Evolutionary conservation across 139 green algal species (phyloP), one percentile per base, ranked within the genome.

Genomic region (Helicosporidium sp.): DNA sequence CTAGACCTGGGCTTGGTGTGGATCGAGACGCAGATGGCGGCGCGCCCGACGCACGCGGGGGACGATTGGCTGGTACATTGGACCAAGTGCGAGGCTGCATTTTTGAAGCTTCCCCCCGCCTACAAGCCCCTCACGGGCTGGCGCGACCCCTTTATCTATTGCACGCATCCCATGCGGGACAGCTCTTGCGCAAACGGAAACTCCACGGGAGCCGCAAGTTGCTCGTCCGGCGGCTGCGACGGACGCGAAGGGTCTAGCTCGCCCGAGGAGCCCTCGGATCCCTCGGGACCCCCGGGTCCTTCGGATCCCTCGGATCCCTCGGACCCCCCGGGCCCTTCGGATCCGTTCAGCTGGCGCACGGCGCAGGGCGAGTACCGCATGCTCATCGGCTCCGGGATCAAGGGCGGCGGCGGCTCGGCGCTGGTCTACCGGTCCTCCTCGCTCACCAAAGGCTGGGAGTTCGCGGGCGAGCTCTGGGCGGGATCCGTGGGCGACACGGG

Each of bases 101-200:
- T 83, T 28, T 40, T 92, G 10, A 29, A 52, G 3, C 55, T 82
- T 43, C 79, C 81, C 2, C 81, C 81, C 0, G 41, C 72, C 3
- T 51, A 61, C 43, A 51, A 77, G 49, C 39, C 57, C 25, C 54
- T 90, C 3, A 72, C 69, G 1, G 81, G 81, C 17, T 92, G 81
- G 81, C 68, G 81, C 0, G 81, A 92, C 55, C 81, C 81, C 0
- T 90, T 80, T 15, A 56, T 87, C 19, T 54, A 73, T 46, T 16
- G 13, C 0, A 51, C 42, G 23, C 44, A 58, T 33, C 29, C 42
- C 24, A 44, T n/a, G n/a, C n/a, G n/a, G n/a, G n/a, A n/a, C n/a
- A n/a, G n/a, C n/a, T n/a, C n/a, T n/a, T n/a, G n/a, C n/a, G n/a
- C n/a, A n/a, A n/a, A n/a, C n/a, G n/a, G n/a, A n/a, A n/a, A n/a